phyloP scores from a whole-genome alignment of 2,329 filamentous ascomycete species.

The Verticillium albo-atrum region DNA sequence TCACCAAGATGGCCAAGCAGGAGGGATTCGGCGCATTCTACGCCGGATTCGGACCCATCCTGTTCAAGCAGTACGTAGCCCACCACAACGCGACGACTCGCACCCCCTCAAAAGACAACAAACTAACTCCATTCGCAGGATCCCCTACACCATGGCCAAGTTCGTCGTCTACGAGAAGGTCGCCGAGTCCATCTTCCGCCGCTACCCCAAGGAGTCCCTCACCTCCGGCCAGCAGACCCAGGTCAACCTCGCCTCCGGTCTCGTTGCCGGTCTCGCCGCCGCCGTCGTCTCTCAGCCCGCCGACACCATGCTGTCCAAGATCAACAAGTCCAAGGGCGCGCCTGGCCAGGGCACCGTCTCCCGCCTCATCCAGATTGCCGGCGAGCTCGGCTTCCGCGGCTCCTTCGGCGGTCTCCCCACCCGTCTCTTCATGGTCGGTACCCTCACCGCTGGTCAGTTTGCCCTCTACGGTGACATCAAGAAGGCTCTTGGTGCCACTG shows the following conservation, averaged over 20 bases:
- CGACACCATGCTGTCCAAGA: constrained; percentile 92
- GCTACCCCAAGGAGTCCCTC: constrained; percentile 66
- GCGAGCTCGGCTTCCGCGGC: constrained; percentile 76
- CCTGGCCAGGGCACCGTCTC: constrained; percentile 79
- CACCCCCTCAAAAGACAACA: background rate
- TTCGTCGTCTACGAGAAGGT: constrained; percentile 94
- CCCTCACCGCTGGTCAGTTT: constrained; percentile 76
- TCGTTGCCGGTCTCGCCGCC: constrained; percentile 69
- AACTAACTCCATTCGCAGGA: constrained; percentile 39
- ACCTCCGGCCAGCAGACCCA: constrained; percentile 67
- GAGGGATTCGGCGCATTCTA: constrained; percentile 87
- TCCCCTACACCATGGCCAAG: constrained; percentile 93
- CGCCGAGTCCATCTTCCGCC: constrained; percentile 65
- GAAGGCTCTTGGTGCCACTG: constrained; percentile 62
- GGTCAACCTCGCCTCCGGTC: constrained; percentile 66
- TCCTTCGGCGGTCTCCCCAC: constrained; percentile 79
- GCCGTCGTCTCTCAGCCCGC: constrained; percentile 84
- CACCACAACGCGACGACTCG: constrained; percentile 1
- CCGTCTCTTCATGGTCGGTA: constrained; percentile 60
- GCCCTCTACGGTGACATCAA: constrained; percentile 66
- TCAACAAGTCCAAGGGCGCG: constrained; percentile 89
- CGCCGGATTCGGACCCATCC: constrained; percentile 82
- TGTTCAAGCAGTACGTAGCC: constrained; percentile 68
- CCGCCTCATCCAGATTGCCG: constrained; percentile 82
- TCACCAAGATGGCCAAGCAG: constrained; percentile 75